Evolutionary conservation across 73 alveolate species (phyloP).

Genomic region (Breviolum minutum): DNA sequence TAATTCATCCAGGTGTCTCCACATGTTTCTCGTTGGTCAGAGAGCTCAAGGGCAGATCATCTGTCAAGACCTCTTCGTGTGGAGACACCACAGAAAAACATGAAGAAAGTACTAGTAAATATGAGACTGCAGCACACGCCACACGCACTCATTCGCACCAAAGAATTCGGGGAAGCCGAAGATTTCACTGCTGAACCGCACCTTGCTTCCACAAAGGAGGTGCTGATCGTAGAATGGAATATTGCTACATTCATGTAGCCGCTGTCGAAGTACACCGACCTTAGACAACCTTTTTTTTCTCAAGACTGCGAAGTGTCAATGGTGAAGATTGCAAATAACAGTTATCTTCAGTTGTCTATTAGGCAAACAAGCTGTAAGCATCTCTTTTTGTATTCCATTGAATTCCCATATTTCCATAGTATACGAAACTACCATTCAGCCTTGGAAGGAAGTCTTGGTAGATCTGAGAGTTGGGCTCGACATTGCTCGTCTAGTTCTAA

Average conservation of each 20-base stretch:
- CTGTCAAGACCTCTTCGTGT: neutral
- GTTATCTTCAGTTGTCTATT: too few relatives aligned
- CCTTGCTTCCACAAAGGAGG: conserved; percentile 20
- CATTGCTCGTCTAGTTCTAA: neutral
- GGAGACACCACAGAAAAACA: too few relatives aligned
- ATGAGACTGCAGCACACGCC: neutral
- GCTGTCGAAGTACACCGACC: conserved; percentile 64
- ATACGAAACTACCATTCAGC: too few relatives aligned
- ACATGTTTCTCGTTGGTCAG: neutral
- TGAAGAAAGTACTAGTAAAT: too few relatives aligned
- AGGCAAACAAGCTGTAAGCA: too few relatives aligned
- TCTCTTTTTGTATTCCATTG: too few relatives aligned
- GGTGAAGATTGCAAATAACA: too few relatives aligned
- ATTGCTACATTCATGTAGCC: neutral
- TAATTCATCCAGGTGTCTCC: neutral
- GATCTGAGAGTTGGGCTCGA: neutral
- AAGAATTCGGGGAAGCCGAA: too few relatives aligned
- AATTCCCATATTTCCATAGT: too few relatives aligned
- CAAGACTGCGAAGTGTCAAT: too few relatives aligned
- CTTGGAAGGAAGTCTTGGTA: neutral
- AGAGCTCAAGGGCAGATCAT: neutral
- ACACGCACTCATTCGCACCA: neutral
- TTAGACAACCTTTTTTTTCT: neutral
- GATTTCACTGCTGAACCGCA: neutral
- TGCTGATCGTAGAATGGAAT: conserved; percentile 53